Evolutionary conservation across 352 stramenopile species (phyloP), one percentile per base, ranked within the genome.

Genomic region (Elongisporangium anandrum): DNA sequence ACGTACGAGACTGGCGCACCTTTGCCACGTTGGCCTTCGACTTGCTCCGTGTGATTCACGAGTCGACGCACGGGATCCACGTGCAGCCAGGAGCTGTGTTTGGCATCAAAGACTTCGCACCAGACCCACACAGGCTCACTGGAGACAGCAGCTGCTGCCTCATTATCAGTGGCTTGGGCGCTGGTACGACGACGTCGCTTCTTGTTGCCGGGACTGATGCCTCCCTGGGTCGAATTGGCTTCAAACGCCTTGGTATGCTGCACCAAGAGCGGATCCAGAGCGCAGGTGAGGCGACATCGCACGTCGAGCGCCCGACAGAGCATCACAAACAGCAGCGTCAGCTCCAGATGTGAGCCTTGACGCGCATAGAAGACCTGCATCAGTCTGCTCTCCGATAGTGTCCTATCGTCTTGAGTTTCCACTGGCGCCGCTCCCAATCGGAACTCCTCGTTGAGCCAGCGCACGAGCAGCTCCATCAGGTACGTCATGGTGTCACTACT

Each of bases 401-500:
- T 4, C 54, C 65, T 8, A 9, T 50, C 41, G 19, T 50, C 61
- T 17, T 65, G 56, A 16, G 67, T 63, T 15, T 10, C 26, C 0
- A 50, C 39, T 8, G 17, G 17, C 0, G 51, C 15, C 4, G 52
- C 41, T 12, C 29, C 19, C 4, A 84, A 17, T 34, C 60, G 50
- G 60, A 90, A 92, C n/a, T 78, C 61, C 29, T 56, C 39, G 45
- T 67, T 57, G 52, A 92, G 90, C 85, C 85, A 94, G 17, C 73
- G 77, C 63, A 92, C 61, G 15, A 94, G 65, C 57, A 84, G 65
- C 64, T 90, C 72, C 52, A 92, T 52, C 38, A 66, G 71, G 60
- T 89, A 92, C 56, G 55, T 50, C 50, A 80, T 67, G 22, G 70
- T 71, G 34, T 75, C 69, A 29, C 57, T 38, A 17, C 66, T 66